These are phyloP conservation scores for Diaporthe batatas DNA, from an alignment of 2,329 filamentous ascomycete genomes.

Conservation along the genomic window DNA sequence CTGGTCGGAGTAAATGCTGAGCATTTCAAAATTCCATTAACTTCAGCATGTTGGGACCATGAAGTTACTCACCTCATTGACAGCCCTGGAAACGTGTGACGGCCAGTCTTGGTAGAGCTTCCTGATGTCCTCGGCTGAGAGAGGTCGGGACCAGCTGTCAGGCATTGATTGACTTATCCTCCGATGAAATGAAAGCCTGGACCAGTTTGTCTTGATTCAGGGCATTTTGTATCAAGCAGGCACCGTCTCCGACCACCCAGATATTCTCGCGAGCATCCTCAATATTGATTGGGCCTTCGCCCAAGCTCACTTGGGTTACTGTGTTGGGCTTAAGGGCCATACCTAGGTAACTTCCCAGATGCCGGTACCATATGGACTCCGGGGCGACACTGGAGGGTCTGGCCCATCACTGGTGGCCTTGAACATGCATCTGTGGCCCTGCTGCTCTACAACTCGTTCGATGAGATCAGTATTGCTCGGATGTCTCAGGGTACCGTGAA, in stretches of 20 bases:
- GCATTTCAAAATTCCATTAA: background rate
- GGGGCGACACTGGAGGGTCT: background rate
- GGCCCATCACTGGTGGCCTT: too few species aligned
- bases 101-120: background rate
- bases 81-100: background rate
- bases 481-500: too few species aligned
- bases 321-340: background rate
- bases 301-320: background rate
- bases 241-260: background rate
- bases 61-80: background rate
- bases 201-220: background rate
- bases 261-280: background rate
- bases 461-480: too few species aligned
- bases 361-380: too few species aligned
- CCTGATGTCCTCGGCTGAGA: background rate
- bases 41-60: background rate
- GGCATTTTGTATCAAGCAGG: background rate
- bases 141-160: background rate
- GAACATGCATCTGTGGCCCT: too few species aligned
- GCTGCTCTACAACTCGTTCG: too few species aligned
- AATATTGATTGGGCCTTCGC: background rate
- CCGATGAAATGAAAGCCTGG: background rate
- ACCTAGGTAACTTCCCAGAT: background rate
- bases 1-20: conserved; percentile 44
- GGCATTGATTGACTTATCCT: background rate